Conservation (phyloP, 805 yeast genomes). For the Candida awuae region DNA sequence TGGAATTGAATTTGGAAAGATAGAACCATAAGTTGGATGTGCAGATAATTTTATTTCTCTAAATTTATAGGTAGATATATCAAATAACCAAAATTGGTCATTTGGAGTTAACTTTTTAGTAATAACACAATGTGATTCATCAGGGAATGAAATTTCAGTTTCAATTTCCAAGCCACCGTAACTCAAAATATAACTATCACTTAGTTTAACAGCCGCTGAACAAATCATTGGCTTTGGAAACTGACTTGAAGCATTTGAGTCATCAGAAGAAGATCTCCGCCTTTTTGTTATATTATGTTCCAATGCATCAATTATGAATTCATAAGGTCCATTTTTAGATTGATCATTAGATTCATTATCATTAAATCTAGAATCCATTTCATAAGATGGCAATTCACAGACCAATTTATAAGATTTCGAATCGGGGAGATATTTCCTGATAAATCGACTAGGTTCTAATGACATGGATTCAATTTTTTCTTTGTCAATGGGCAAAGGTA, state of each 20-base stretch:
- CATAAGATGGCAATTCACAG: slow-evolving; percentile 21
- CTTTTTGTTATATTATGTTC: slow-evolving; percentile 19
- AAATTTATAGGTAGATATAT: slow-evolving; percentile 41
- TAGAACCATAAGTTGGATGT: slow-evolving; percentile 24
- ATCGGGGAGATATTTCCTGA: slow-evolving; percentile 33
- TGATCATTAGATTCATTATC: neutral
- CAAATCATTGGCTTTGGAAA: slow-evolving; percentile 47
- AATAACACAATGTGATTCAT: slow-evolving; percentile 34
- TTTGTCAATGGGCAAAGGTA: slow-evolving; percentile 40
- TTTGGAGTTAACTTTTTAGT: slow-evolving; percentile 26
- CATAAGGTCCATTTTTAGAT: slow-evolving; percentile 11
- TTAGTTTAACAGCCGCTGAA: slow-evolving; percentile 40
- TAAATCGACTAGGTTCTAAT: slow-evolving; percentile 30
- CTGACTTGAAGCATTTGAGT: neutral
- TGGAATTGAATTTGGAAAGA: slow-evolving; percentile 23
- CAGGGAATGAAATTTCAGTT: slow-evolving; percentile 26
- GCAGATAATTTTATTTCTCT: slow-evolving; percentile 33
- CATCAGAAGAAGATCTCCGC: slow-evolving; percentile 13
- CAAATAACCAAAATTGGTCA: slow-evolving; percentile 52
- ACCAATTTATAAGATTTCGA: slow-evolving; percentile 31
- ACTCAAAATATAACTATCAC: slow-evolving; percentile 49
- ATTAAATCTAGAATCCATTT: slow-evolving; percentile 16
- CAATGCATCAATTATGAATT: neutral
- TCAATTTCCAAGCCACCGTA: slow-evolving; percentile 61
- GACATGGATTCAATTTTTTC: slow-evolving; percentile 36